Evolutionary conservation across 495 filamentous ascomycete species (phyloP).

Genomic region (Xylaria longipes): DNA sequence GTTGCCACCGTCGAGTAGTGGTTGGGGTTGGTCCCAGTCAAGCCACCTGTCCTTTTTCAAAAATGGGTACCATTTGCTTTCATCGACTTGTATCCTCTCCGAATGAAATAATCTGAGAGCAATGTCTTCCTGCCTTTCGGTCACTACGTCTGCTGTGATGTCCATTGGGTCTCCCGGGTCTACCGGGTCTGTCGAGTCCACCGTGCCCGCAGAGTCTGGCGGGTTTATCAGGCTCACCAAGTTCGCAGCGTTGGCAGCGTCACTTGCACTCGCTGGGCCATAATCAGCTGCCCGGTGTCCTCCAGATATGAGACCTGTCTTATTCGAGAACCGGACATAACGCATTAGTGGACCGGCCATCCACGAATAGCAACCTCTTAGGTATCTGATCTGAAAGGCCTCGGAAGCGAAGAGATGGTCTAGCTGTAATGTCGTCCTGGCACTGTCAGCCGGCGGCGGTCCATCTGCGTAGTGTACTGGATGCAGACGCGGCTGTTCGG

Average conservation of each 20-base stretch:
- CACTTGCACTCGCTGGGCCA: neutral
- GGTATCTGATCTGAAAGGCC: neutral
- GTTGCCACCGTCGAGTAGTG: neutral
- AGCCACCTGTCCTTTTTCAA: slow-evolving; percentile 18
- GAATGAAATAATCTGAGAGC: neutral
- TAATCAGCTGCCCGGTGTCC: neutral
- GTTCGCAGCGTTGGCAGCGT: neutral
- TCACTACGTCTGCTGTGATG: neutral
- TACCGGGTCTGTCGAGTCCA: neutral
- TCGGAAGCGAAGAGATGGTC: neutral
- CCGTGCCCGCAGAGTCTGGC: neutral
- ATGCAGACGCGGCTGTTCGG: neutral
- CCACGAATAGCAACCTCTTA: neutral
- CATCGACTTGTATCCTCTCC: slow-evolving; percentile 9
- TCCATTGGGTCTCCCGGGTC: neutral
- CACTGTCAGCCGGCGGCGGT: neutral
- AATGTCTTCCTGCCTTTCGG: neutral
- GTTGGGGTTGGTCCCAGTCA: neutral
- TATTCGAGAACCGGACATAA: slow-evolving; percentile 5
- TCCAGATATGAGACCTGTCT: neutral
- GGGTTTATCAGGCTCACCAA: neutral
- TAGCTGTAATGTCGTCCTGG: neutral
- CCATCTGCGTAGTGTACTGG: slow-evolving; percentile 7
- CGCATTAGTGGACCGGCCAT: slow-evolving; percentile 1
- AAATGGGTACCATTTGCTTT: slow-evolving; percentile 4